These are phyloP conservation scores for Acanthamoeba culbertsoni DNA, from an alignment of 208 protist species.

Conservation along the genomic window DNA sequence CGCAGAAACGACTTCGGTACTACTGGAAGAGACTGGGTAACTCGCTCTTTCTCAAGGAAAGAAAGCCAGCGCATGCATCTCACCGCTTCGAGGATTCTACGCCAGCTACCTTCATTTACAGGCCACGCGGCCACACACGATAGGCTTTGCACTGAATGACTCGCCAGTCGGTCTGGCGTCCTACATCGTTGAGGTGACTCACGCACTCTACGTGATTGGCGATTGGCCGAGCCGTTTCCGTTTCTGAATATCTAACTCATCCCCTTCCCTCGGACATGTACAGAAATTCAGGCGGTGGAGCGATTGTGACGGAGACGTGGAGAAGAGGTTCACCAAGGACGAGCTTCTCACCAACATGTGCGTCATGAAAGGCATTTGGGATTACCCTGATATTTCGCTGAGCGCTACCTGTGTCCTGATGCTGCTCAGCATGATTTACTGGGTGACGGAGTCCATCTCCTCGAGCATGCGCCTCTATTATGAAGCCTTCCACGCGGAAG, in stretches of 20 bases:
- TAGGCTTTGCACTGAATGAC: slow-evolving; percentile 42
- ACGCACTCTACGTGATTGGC: not conserved
- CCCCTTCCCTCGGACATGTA: not conserved
- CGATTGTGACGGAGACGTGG: not conserved
- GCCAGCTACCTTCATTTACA: not conserved
- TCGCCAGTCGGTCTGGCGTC: slow-evolving; percentile 40
- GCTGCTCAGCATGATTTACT: slow-evolving; percentile 36
- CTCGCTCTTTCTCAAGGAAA: no score
- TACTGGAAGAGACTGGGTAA: not conserved
- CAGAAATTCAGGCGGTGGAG: slow-evolving; percentile 3
- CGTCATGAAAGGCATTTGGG: not conserved
- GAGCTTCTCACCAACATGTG: slow-evolving; percentile 55
- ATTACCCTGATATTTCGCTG: not conserved
- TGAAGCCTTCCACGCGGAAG: not conserved
- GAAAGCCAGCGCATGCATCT: no score
- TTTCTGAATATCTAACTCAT: not conserved
- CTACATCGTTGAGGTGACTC: slow-evolving; percentile 54
- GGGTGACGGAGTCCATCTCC: not conserved
- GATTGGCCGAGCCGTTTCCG: not conserved
- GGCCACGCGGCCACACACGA: not conserved
- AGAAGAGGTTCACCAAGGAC: slow-evolving; percentile 31
- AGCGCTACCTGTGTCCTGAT: not conserved
- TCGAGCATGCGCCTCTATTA: slow-evolving; percentile 48
- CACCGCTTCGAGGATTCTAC: not conserved
- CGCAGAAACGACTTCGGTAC: not conserved